Evolutionary conservation across 2,329 filamentous ascomycete species (phyloP), one percentile per base, ranked within the genome.

Genomic region (Arthrobotrys pseudoclavata): DNA sequence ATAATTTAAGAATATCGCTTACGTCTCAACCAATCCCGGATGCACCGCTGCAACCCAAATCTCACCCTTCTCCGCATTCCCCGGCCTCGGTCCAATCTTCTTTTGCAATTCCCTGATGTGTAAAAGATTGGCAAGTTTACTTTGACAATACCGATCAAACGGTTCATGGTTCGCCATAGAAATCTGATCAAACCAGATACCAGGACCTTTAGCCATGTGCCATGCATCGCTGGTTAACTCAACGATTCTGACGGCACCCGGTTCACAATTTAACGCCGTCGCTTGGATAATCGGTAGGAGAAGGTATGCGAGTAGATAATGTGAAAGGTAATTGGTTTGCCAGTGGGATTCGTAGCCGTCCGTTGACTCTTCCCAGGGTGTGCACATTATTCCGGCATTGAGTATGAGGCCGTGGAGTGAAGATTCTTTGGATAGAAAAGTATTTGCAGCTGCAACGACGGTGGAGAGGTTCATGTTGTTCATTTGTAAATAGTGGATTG

Each of bases 261-360:
- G 79, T 1, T 79, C 50, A 15, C 79, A 79, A 2, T 37, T 79
- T 1, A 79, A 69, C 0, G 84, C 84, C 0, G 84, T 84, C 4
- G 82, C 82, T 34, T 84, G 78, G 1, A 87, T 76, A 31, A 84
- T 84, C 0, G 85, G 84, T 50, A 86, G 80, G n/a, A 87, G 83
- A 18, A 87, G 82, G 42, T 85, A 84, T 0, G 86, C 85, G 26
- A 87, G 82, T 10, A 86, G 80, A 79, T 87, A 87, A 34, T 87
- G 85, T 0, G 85, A 85, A 12, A 88, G 77, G 75, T 87, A 84
- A 80, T 88, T 88, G n/a, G 84, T 84, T 6, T 84, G 86, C 1
- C 86, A 83, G 68, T 86, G 83, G 3, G 81, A 80, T 66, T 85
- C 84, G 22, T 84, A 81, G 4, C 80, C 81, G 48, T 79, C 69